Evolutionary conservation across 257 asterid species (phyloP).

Genomic region (Osmanthus fragrans): DNA sequence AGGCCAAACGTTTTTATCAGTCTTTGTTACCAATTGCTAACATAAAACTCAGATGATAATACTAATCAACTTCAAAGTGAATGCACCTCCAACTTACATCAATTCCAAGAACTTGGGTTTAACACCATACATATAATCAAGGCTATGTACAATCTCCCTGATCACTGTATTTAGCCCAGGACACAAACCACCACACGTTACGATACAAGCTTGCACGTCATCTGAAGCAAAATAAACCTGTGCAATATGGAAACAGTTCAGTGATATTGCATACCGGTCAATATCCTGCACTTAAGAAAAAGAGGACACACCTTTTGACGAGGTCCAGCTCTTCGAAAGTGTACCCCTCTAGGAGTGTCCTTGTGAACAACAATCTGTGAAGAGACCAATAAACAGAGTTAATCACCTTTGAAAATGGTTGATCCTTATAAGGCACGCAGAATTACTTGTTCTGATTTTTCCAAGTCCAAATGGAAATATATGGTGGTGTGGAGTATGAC

Average conservation of each 20-base stretch:
- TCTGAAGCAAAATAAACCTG: constrained; percentile 63
- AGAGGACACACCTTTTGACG: constrained; percentile 43
- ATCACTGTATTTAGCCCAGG: constrained; percentile 77
- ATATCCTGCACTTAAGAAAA: constrained; percentile 21
- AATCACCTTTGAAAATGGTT: constrained; percentile 1
- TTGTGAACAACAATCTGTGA: constrained; percentile 50
- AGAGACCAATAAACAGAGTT: constrained; percentile 18
- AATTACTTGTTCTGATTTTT: neutral
- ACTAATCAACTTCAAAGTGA: neutral
- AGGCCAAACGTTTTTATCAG: neutral
- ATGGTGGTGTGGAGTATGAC: neutral
- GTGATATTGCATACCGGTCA: constrained; percentile 17
- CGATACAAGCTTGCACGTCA: constrained; percentile 68
- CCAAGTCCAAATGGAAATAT: neutral
- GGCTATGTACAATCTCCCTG: constrained; percentile 73
- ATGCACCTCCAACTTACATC: constrained; percentile 42
- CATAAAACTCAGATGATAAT: constrained; percentile 10
- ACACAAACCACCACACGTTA: constrained; percentile 78
- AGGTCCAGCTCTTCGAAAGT: constrained; percentile 65
- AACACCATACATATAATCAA: constrained; percentile 66
- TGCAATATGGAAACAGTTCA: constrained; percentile 22
- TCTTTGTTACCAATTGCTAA: neutral
- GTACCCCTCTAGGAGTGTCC: constrained; percentile 53
- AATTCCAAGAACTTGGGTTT: constrained; percentile 55
- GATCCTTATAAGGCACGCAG: neutral